Conservation (phyloP, 2,329 filamentous ascomycete species). For the Rachicladosporium sp. region DNA sequence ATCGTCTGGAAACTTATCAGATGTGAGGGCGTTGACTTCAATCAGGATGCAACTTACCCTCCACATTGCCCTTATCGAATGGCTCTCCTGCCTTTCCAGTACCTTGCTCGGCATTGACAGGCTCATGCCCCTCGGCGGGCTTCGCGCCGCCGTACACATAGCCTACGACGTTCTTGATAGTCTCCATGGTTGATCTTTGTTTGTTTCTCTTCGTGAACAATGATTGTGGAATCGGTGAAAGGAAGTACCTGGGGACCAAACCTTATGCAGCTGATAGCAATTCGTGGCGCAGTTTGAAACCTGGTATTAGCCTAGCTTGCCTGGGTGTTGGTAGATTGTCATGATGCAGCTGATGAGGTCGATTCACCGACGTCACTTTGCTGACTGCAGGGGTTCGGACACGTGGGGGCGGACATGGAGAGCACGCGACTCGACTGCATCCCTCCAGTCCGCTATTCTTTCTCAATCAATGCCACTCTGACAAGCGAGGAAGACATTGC, state of each 20-base stretch:
- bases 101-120: conserved; percentile 58
- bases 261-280: not conserved
- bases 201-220: not conserved
- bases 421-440: conserved; percentile 52
- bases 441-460: conserved; percentile 92
- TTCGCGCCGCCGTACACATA: not conserved
- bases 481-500: too few species aligned
- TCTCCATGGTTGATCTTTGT: conserved; percentile 42
- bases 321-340: too few species aligned
- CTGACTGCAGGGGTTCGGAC: too few species aligned
- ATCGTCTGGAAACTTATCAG: too few species aligned
- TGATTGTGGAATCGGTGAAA: too few species aligned
- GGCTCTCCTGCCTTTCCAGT: conserved; percentile 57
- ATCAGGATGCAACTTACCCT: conserved; percentile 29
- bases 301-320: too few species aligned
- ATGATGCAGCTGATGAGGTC: too few species aligned
- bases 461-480: conserved; percentile 58
- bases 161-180: conserved; percentile 38
- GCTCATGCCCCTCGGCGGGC: conserved; percentile 44
- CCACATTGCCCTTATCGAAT: conserved; percentile 67
- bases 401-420: too few species aligned
- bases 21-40: too few species aligned
- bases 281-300: not conserved
- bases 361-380: too few species aligned
- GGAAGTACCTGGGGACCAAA: too few species aligned